These are phyloP conservation scores for Ammopiptanthus mongolicus DNA, from an alignment of 306 rosid species.

Conservation along the genomic window DNA sequence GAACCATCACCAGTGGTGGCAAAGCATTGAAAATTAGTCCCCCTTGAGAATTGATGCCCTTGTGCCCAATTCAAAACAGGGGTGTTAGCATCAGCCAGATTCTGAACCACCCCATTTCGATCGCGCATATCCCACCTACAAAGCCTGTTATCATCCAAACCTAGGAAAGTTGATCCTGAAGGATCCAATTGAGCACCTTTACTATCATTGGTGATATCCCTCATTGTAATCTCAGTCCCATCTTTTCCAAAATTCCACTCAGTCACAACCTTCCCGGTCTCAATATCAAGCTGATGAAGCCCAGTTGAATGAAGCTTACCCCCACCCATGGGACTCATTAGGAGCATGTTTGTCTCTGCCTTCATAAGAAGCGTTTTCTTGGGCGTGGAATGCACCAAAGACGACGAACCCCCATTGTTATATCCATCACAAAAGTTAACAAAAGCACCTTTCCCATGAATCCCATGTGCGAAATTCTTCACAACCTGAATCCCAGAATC, in stretches of 20 bases:
- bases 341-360: slow-evolving; percentile 95
- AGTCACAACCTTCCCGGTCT: slow-evolving; percentile 82
- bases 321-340: slow-evolving; percentile 82
- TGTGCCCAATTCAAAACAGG: slow-evolving; percentile 92
- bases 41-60: slow-evolving; percentile 93
- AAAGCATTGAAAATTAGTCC: slow-evolving; percentile 95
- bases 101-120: slow-evolving; percentile 83
- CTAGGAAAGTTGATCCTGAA: slow-evolving; percentile 85
- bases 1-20: slow-evolving; percentile 97
- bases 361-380: slow-evolving; percentile 86
- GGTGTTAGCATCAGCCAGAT: slow-evolving; percentile 50
- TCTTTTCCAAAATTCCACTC: slow-evolving; percentile 93
- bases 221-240: slow-evolving; percentile 91
- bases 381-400: slow-evolving; percentile 50
- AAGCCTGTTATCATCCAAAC: slow-evolving; percentile 94
- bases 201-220: slow-evolving; percentile 81
- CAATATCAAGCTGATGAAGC: slow-evolving; percentile 92
- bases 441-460: slow-evolving; percentile 89
- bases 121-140: slow-evolving; percentile 99
- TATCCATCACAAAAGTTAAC: slow-evolving; percentile 61
- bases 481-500: slow-evolving; percentile 90
- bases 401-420: slow-evolving; percentile 19
- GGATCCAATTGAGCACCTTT: slow-evolving; percentile 97
- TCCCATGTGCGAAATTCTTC: slow-evolving; percentile 77
- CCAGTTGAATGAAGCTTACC: slow-evolving; percentile 73